These are phyloP conservation scores for Colletotrichum noveboracense DNA, from an alignment of 2,329 filamentous ascomycete genomes.

Conservation along the genomic window DNA sequence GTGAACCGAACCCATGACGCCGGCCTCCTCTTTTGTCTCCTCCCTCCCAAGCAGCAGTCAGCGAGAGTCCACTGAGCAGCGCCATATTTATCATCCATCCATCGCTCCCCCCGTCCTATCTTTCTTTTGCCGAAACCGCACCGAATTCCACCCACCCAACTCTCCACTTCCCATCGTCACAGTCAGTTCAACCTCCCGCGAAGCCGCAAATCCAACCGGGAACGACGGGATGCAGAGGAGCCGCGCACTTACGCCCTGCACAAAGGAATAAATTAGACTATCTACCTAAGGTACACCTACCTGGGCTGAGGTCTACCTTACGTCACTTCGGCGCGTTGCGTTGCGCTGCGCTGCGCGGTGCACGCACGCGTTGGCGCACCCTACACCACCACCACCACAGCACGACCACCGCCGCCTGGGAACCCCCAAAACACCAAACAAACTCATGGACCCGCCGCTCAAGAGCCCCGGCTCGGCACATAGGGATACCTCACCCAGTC, in stretches of 20 bases:
- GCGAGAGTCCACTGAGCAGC: background rate
- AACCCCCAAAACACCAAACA: background rate
- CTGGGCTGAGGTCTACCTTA: background rate
- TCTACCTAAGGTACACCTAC: background rate
- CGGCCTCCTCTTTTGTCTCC: background rate
- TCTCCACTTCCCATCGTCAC: conserved; percentile 5
- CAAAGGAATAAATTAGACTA: background rate
- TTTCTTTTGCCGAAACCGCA: conserved; percentile 17
- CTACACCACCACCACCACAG: background rate
- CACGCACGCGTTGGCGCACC: conserved; percentile 10
- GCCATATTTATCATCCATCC: background rate
- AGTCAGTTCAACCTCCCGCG: background rate
- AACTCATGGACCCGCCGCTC: conserved; percentile 16
- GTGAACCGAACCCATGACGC: background rate
- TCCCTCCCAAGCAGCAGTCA: background rate
- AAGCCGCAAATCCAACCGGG: background rate
- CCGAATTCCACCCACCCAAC: conserved; percentile 1
- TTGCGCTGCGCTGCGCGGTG: background rate
- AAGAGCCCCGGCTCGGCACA: conserved; percentile 17
- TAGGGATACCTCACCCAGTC: conserved; percentile 6
- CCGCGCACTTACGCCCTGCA: background rate
- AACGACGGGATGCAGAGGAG: background rate
- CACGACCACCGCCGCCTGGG: background rate
- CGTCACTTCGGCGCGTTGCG: background rate
- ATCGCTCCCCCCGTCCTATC: background rate